These are phyloP conservation scores for Penicillium sp. DNA, from an alignment of 2,329 filamentous ascomycete genomes.

Conservation along the genomic window DNA sequence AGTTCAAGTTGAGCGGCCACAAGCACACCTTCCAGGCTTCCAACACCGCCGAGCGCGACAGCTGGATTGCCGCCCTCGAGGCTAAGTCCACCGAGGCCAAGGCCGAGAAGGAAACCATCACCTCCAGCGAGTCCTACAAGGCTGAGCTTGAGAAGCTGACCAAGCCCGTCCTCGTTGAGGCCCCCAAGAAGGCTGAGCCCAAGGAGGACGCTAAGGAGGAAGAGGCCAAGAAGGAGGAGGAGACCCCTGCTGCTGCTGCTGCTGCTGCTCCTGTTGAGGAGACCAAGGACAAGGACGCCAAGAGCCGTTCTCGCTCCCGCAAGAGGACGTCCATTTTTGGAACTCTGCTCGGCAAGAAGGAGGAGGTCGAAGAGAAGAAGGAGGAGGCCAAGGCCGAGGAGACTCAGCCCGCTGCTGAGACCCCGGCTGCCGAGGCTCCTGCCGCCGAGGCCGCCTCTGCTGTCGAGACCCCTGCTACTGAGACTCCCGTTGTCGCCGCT, in stretches of 20 bases:
- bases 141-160: conserved; percentile 72
- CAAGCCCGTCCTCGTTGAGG: conserved; percentile 34
- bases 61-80: conserved; percentile 88
- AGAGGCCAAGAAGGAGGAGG: conserved; percentile 41
- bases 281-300: conserved; percentile 58
- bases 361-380: conserved; percentile 53
- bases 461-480: conserved; percentile 18
- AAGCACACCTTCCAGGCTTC: conserved; percentile 93
- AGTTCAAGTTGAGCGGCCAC: conserved; percentile 81
- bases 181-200: conserved; percentile 31
- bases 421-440: conserved; percentile 18
- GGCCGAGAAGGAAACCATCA: conserved; percentile 73
- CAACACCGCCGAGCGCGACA: conserved; percentile 78
- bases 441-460: conserved; percentile 23
- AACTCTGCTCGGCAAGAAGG: conserved; percentile 65
- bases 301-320: conserved; percentile 64
- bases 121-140: conserved; percentile 87
- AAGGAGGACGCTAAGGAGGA: conserved; percentile 37
- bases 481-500: conserved; percentile 39
- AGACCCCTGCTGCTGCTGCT: not conserved
- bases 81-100: conserved; percentile 83
- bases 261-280: conserved; percentile 49
- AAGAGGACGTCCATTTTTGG: conserved; percentile 55
- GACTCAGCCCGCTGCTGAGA: conserved; percentile 28
- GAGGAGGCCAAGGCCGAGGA: conserved; percentile 51